These are phyloP conservation scores for Brettanomyces custersianus DNA, from an alignment of 805 yeast species.

Conservation along the genomic window DNA sequence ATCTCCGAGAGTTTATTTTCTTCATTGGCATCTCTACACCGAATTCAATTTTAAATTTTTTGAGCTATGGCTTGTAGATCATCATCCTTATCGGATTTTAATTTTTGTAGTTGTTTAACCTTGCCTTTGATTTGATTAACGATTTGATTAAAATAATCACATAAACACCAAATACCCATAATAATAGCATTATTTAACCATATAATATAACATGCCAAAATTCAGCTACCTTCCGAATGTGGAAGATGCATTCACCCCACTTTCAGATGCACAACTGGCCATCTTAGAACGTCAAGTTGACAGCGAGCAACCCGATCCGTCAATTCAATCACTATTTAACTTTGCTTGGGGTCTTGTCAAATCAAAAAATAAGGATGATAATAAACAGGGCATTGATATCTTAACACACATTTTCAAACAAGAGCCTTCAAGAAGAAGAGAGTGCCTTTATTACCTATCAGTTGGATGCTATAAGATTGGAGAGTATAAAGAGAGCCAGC, in stretches of 20 bases:
- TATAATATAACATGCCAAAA: slow-evolving; percentile 17
- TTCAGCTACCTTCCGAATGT: slow-evolving; percentile 21
- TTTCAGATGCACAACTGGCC: slow-evolving; percentile 66
- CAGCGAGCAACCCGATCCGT: slow-evolving; percentile 70
- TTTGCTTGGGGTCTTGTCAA: slow-evolving; percentile 95
- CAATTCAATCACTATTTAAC: slow-evolving; percentile 82
- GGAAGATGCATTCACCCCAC: slow-evolving; percentile 33
- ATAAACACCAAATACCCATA: no score
- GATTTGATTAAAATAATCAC: no score
- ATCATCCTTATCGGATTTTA: no score
- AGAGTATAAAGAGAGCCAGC: slow-evolving; percentile 76
- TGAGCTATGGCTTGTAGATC: no score
- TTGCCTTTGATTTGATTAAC: no score
- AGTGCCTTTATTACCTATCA: slow-evolving; percentile 78
- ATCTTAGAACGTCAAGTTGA: slow-evolving; percentile 70
- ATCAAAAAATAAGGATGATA: slow-evolving; percentile 51
- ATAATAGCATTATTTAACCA: neutral
- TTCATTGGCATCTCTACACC: no score
- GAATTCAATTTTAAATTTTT: no score
- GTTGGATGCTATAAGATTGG: slow-evolving; percentile 85
- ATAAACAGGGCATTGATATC: slow-evolving; percentile 70
- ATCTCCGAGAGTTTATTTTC: no score
- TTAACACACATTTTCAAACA: slow-evolving; percentile 64
- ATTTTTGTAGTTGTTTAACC: no score
- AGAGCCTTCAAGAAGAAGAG: slow-evolving; percentile 78